phyloP scores from a whole-genome alignment of 805 yeast genomes.

The Lachancea thermotolerans region DNA sequence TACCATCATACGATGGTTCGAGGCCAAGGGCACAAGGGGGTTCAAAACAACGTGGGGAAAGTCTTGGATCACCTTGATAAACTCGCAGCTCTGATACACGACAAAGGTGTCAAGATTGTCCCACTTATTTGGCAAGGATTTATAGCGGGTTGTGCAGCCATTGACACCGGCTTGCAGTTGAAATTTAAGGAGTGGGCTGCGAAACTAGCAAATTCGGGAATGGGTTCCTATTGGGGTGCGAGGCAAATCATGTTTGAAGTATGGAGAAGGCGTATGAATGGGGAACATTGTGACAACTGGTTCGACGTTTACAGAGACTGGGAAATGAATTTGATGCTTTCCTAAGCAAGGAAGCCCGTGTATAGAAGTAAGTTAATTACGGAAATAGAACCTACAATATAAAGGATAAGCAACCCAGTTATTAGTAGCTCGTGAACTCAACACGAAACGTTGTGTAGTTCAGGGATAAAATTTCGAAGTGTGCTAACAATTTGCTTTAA shows the following conservation, averaged over 20 bases:
- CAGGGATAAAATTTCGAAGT: too few relatives aligned
- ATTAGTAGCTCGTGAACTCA: not conserved
- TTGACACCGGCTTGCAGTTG: slow-evolving; percentile 47
- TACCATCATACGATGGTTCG: slow-evolving; percentile 64
- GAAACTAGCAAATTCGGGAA: slow-evolving; percentile 44
- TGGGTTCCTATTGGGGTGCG: slow-evolving; percentile 83
- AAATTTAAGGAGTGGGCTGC: slow-evolving; percentile 65
- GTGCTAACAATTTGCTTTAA: too few relatives aligned
- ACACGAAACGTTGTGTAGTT: too few relatives aligned
- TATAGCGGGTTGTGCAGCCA: slow-evolving; percentile 78
- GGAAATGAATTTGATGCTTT: slow-evolving; percentile 77
- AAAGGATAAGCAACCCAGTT: not conserved
- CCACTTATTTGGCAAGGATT: slow-evolving; percentile 89
- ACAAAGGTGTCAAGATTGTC: slow-evolving; percentile 46
- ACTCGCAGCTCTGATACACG: slow-evolving; percentile 50
- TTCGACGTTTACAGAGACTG: slow-evolving; percentile 71
- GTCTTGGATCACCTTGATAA: slow-evolving; percentile 59
- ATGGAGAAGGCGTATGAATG: slow-evolving; percentile 65
- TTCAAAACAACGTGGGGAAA: slow-evolving; percentile 56
- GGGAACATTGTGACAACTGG: slow-evolving; percentile 63
- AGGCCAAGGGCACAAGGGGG: slow-evolving; percentile 44
- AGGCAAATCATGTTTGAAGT: slow-evolving; percentile 80
- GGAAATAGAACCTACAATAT: too few relatives aligned
- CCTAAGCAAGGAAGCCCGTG: slow-evolving; percentile 8
- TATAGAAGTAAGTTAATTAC: not conserved